phyloP scores from a whole-genome alignment of 495 filamentous ascomycete species.

The Penicillium arizonense region DNA sequence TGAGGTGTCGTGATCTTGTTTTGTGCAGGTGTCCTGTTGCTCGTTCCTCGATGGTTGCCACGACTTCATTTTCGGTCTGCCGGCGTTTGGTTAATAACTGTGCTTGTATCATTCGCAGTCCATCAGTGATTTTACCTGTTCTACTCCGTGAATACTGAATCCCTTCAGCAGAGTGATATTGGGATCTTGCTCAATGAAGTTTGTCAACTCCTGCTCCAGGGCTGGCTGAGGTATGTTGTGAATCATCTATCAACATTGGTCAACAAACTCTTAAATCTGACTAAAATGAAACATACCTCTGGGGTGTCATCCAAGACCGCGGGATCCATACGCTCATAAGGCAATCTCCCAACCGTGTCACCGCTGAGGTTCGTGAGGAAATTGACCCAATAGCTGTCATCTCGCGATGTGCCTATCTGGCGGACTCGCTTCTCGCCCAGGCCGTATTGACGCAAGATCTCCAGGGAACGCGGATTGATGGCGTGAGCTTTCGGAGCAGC shows the following conservation, averaged over 20 bases:
- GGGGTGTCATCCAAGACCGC: slow-evolving; percentile 26
- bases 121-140: slow-evolving; percentile 12
- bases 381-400: slow-evolving; percentile 28
- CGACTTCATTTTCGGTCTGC: slow-evolving; percentile 16
- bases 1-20: slow-evolving; percentile 23
- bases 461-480: slow-evolving; percentile 26
- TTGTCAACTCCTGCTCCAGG: slow-evolving; percentile 19
- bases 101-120: no score
- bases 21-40: slow-evolving; percentile 10
- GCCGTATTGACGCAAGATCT: slow-evolving; percentile 27
- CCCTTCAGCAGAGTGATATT: slow-evolving; percentile 8
- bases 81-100: background rate
- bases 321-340: slow-evolving; percentile 32
- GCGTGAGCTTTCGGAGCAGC: slow-evolving; percentile 31
- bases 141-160: slow-evolving; percentile 14
- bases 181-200: slow-evolving; percentile 3
- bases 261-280: background rate
- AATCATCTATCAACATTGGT: slow-evolving; percentile 25
- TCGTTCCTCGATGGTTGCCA: slow-evolving; percentile 21
- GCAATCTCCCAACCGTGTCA: slow-evolving; percentile 22
- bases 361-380: slow-evolving; percentile 29
- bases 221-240: slow-evolving; percentile 34
- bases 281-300: slow-evolving; percentile 7
- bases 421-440: slow-evolving; percentile 27
- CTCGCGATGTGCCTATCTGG: slow-evolving; percentile 17